Conservation (phyloP, 257 asterid genomes). For the Salvia miltiorrhiza region DNA sequence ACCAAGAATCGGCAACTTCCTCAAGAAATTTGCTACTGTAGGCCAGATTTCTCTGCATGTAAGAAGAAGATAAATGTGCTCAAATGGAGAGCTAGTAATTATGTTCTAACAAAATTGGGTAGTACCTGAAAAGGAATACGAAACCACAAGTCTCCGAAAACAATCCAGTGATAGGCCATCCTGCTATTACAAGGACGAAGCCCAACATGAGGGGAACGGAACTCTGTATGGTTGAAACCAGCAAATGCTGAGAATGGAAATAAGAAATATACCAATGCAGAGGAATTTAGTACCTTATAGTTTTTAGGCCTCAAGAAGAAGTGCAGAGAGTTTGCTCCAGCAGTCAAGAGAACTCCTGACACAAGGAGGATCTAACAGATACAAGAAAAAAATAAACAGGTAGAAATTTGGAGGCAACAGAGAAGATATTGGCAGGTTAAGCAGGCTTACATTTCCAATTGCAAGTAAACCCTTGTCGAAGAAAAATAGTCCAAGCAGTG, state of each 20-base stretch:
- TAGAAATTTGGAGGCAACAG: not conserved
- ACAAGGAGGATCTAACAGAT: conserved; percentile 38
- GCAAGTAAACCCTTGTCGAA: conserved; percentile 32
- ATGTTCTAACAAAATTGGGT: not conserved
- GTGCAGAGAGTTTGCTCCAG: conserved; percentile 27
- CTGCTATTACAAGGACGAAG: conserved; percentile 53
- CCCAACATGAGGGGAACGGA: conserved; percentile 46
- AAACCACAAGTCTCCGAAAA: conserved; percentile 59
- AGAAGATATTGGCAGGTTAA: not conserved
- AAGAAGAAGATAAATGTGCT: not conserved
- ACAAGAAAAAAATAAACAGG: not conserved
- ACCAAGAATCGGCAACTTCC: conserved; percentile 43
- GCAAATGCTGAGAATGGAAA: not conserved
- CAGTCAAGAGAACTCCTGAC: conserved; percentile 33
- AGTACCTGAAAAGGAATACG: conserved; percentile 51
- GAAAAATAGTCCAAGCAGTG: conserved; percentile 29
- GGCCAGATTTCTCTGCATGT: conserved; percentile 46
- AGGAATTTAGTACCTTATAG: conserved; percentile 30
- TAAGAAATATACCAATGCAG: not conserved
- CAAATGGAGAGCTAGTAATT: not conserved
- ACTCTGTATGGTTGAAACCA: conserved; percentile 33
- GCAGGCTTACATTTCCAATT: conserved; percentile 39
- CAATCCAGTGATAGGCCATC: conserved; percentile 67
- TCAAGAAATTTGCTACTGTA: conserved; percentile 15
- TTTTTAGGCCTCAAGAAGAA: conserved; percentile 34